Conservation (phyloP, 306 rosid species). For the Styphnolobium japonicum region DNA sequence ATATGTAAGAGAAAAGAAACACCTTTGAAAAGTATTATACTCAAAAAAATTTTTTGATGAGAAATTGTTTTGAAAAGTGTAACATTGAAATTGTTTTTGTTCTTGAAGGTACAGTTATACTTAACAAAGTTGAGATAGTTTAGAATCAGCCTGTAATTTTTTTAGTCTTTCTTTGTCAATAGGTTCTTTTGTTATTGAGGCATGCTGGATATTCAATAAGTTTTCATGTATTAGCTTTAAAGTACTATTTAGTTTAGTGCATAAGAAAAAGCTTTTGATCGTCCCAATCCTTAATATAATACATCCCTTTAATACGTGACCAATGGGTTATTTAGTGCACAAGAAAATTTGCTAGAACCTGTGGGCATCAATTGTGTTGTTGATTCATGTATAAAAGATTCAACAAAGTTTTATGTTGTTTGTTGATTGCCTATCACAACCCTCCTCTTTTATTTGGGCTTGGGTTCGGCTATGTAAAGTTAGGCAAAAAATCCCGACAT, state of each 20-base stretch:
- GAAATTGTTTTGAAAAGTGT: not conserved
- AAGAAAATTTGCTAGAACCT: not conserved
- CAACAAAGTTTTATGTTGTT: not conserved
- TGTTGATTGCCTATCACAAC: not conserved
- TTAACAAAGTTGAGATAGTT: not conserved
- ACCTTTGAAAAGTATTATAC: not conserved
- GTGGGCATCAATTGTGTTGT: not conserved
- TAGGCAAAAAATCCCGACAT: not conserved
- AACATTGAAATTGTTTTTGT: not conserved
- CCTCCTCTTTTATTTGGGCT: not conserved
- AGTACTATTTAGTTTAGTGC: not conserved
- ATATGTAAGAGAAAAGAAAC: not conserved
- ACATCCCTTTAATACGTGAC: not conserved
- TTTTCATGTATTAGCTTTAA: not conserved
- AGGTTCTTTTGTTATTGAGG: not conserved
- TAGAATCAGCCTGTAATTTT: not conserved
- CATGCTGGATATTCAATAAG: not conserved
- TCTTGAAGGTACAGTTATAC: not conserved
- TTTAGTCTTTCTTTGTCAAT: not conserved
- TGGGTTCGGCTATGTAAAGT: not conserved
- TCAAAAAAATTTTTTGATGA: no score
- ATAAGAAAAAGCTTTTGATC: not conserved
- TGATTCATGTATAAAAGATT: not conserved
- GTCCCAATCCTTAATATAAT: not conserved
- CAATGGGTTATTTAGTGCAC: not conserved